These are phyloP conservation scores for Aspergillus fijiensis DNA, from an alignment of 2,329 filamentous ascomycete genomes.

Conservation along the genomic window DNA sequence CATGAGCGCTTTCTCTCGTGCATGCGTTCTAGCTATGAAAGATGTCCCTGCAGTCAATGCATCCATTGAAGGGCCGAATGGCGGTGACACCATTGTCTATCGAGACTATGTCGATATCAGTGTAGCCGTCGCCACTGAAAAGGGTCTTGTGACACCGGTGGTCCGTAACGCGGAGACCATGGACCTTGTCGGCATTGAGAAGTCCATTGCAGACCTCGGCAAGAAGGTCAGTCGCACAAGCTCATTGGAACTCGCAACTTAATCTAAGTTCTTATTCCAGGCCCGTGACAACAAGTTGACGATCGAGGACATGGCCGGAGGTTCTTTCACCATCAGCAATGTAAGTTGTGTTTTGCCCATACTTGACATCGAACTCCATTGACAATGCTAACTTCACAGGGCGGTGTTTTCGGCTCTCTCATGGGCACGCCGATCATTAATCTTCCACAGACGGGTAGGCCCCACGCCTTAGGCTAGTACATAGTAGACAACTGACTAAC, in stretches of 20 bases:
- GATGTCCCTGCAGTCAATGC: slow-evolving; percentile 95
- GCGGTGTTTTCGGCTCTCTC: slow-evolving; percentile 92
- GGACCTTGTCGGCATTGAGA: slow-evolving; percentile 87
- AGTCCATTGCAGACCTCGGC: slow-evolving; percentile 86
- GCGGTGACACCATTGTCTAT: slow-evolving; percentile 97
- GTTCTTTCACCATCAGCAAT: slow-evolving; percentile 97
- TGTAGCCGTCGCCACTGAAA: slow-evolving; percentile 94
- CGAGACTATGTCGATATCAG: slow-evolving; percentile 97
- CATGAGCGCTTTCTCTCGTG: slow-evolving; percentile 96
- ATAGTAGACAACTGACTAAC: slow-evolving; percentile 20
- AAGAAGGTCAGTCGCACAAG: slow-evolving; percentile 68
- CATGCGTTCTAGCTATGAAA: slow-evolving; percentile 86
- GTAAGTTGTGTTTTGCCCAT: slow-evolving; percentile 39
- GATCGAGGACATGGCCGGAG: slow-evolving; percentile 98
- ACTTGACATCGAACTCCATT: background rate
- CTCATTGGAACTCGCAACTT: background rate
- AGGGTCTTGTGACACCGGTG: slow-evolving; percentile 93
- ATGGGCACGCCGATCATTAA: slow-evolving; percentile 99
- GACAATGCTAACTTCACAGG: slow-evolving; percentile 36
- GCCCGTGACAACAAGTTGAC: slow-evolving; percentile 94
- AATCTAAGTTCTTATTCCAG: slow-evolving; percentile 45
- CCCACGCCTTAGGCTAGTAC: background rate
- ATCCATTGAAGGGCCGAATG: slow-evolving; percentile 91
- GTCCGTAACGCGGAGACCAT: slow-evolving; percentile 88
- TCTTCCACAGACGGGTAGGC: slow-evolving; percentile 74